Conservation (phyloP, 208 protist genomes). For the Novymonas esmeraldas region DNA sequence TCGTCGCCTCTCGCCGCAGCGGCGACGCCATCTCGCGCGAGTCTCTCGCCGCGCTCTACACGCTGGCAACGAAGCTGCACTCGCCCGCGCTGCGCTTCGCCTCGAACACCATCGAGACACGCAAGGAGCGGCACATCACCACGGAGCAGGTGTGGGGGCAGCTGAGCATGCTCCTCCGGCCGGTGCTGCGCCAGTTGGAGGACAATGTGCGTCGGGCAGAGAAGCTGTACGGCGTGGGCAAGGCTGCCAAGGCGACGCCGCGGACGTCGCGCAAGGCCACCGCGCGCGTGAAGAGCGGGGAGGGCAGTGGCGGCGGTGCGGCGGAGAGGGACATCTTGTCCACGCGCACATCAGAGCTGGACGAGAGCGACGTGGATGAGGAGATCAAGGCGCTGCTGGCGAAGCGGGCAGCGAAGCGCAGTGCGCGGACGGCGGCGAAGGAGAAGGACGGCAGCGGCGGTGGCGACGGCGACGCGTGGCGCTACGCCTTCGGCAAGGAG, state of each 20-base stretch:
- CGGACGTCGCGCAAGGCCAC: background rate
- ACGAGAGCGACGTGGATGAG: constrained; percentile 86
- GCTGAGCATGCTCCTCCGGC: constrained; percentile 77
- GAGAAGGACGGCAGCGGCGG: constrained; percentile 17
- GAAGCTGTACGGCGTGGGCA: constrained; percentile 30
- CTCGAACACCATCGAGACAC: constrained; percentile 63
- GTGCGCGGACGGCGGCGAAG: constrained; percentile 29
- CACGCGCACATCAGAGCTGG: constrained; percentile 44
- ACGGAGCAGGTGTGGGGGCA: constrained; percentile 91
- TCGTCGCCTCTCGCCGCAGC: constrained; percentile 46
- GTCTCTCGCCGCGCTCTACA: constrained; percentile 77
- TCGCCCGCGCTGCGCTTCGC: constrained; percentile 68
- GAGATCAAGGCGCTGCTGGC: constrained; percentile 70
- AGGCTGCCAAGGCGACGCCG: background rate
- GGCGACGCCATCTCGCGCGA: constrained; percentile 46
- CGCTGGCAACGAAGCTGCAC: constrained; percentile 76
- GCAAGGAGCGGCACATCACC: constrained; percentile 62
- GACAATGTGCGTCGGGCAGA: constrained; percentile 59
- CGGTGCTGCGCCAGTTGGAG: constrained; percentile 79
- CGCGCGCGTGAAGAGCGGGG: background rate
- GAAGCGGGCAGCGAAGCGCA: constrained; percentile 22
- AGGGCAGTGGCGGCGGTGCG: constrained; percentile 7
- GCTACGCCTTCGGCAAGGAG: constrained; percentile 84
- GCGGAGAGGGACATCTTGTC: constrained; percentile 25
- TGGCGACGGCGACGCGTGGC: constrained; percentile 57